phyloP scores from a whole-genome alignment of 495 filamentous ascomycete species.

The Neurospora sp. region DNA sequence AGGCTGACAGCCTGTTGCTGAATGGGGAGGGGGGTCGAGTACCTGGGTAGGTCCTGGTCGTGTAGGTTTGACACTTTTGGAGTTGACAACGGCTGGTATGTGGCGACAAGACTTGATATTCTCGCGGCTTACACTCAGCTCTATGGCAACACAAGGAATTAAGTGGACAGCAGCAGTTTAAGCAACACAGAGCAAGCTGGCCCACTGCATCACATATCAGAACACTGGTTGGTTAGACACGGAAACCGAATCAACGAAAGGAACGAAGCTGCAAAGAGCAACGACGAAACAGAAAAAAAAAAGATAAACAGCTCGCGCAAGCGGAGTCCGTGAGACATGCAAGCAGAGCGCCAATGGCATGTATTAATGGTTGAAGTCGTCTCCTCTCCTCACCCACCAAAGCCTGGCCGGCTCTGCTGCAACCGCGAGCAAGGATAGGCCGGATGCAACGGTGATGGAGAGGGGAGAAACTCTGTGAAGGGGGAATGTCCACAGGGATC shows the following conservation, averaged over 20 bases:
- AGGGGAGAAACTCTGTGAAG: not conserved
- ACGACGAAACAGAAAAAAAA: constrained; percentile 7
- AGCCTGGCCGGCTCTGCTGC: constrained; percentile 11
- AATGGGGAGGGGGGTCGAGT: not conserved
- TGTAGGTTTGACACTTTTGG: not conserved
- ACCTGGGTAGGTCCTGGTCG: not conserved
- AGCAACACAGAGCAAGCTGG: constrained; percentile 15
- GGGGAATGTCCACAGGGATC: constrained; percentile 1
- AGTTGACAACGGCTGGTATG: constrained; percentile 5
- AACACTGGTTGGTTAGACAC: constrained; percentile 11
- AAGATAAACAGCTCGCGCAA: constrained; percentile 14
- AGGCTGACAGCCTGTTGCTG: not conserved
- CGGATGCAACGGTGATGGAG: constrained; percentile 28
- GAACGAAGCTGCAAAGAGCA: not conserved
- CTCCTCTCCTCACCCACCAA: not conserved
- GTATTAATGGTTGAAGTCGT: constrained; percentile 17
- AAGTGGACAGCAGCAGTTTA: constrained; percentile 9
- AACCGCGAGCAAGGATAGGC: constrained; percentile 19
- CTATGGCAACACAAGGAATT: constrained; percentile 1
- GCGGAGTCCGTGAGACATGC: constrained; percentile 6
- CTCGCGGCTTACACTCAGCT: constrained; percentile 14
- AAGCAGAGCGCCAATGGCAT: constrained; percentile 19
- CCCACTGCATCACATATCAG: constrained; percentile 16
- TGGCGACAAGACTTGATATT: constrained; percentile 5
- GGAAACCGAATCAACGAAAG: not conserved